Percentiles rank a stretch among this genome's conserved stretches.
These are phyloP conservation scores for Cordyceps cateniannulata DNA, from an alignment of 2,329 filamentous ascomycete species.

Conservation along the genomic window DNA sequence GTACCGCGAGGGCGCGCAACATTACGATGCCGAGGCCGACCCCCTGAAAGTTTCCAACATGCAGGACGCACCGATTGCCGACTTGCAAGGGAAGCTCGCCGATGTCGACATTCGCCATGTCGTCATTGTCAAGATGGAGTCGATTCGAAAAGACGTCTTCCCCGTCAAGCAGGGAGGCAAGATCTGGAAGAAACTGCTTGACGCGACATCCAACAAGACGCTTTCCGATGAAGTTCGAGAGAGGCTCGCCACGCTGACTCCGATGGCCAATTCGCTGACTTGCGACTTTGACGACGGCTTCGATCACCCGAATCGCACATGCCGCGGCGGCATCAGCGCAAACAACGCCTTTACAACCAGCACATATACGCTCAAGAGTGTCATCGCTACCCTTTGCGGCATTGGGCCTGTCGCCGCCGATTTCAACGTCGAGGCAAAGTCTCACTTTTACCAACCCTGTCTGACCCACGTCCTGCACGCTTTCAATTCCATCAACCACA, in stretches of 20 bases:
- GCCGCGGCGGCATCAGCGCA: constrained; percentile 33
- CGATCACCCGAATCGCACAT: constrained; percentile 14
- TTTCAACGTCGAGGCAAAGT: constrained; percentile 34
- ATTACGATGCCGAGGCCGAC: constrained; percentile 31
- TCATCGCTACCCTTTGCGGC: constrained; percentile 36
- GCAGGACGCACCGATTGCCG: constrained; percentile 24
- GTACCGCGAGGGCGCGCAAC: constrained; percentile 17
- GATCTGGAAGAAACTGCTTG: constrained; percentile 28
- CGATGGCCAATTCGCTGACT: constrained; percentile 27
- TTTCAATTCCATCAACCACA: constrained; percentile 20
- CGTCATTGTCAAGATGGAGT: constrained; percentile 36
- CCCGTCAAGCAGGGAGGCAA: constrained; percentile 35
- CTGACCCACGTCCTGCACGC: constrained; percentile 33
- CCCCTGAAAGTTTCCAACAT: constrained; percentile 35
- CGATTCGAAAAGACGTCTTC: constrained; percentile 39
- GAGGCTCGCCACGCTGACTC: constrained; percentile 24
- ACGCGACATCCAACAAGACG: constrained; percentile 24
- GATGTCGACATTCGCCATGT: constrained; percentile 36
- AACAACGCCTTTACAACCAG: constrained; percentile 34
- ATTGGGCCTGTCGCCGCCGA: constrained; percentile 34
- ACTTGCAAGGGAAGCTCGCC: constrained; percentile 20
- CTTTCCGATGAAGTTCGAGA: constrained; percentile 27
- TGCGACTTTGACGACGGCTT: constrained; percentile 29
- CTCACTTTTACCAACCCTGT: constrained; percentile 39
- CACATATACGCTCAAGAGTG: constrained; percentile 39